These are phyloP conservation scores for Zygnema cylindricum DNA, from an alignment of 139 green algal genomes.

Conservation along the genomic window DNA sequence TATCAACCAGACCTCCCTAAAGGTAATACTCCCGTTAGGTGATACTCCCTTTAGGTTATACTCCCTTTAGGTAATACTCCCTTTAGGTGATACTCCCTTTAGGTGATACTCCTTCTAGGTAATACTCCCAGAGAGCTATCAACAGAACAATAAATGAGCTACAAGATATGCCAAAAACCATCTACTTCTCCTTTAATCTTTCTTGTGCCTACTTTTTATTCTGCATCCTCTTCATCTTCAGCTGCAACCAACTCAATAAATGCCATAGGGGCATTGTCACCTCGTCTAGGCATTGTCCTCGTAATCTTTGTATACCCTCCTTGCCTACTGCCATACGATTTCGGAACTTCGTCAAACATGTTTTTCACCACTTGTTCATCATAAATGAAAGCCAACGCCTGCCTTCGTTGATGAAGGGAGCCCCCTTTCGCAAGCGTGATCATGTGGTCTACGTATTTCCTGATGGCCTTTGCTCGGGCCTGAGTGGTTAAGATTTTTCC, in stretches of 20 bases:
- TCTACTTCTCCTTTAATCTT: no score
- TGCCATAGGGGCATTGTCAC: slow-evolving; percentile 93
- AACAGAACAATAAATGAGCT: no score
- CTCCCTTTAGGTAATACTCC: no score
- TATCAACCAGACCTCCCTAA: no score
- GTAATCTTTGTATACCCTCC: slow-evolving; percentile 92
- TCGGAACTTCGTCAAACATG: slow-evolving; percentile 86
- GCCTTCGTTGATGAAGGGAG: slow-evolving; percentile 70
- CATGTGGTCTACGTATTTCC: slow-evolving; percentile 96
- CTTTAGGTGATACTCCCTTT: no score
- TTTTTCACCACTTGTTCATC: slow-evolving; percentile 87
- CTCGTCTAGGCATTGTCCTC: slow-evolving; percentile 66
- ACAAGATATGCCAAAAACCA: no score
- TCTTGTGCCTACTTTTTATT: no score
- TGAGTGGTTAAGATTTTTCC: slow-evolving; percentile 95
- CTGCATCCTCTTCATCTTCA: neutral
- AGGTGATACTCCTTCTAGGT: no score
- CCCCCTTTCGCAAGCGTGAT: slow-evolving; percentile 96
- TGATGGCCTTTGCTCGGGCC: slow-evolving; percentile 88
- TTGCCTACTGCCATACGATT: slow-evolving; percentile 84
- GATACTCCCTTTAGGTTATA: no score
- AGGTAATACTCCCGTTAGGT: no score
- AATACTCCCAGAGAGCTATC: no score
- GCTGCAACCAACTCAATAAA: slow-evolving; percentile 90
- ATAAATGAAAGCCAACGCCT: slow-evolving; percentile 90